Evolutionary conservation across 352 stramenopile species (phyloP).

Genomic region (Halophytophthora batemanensis): DNA sequence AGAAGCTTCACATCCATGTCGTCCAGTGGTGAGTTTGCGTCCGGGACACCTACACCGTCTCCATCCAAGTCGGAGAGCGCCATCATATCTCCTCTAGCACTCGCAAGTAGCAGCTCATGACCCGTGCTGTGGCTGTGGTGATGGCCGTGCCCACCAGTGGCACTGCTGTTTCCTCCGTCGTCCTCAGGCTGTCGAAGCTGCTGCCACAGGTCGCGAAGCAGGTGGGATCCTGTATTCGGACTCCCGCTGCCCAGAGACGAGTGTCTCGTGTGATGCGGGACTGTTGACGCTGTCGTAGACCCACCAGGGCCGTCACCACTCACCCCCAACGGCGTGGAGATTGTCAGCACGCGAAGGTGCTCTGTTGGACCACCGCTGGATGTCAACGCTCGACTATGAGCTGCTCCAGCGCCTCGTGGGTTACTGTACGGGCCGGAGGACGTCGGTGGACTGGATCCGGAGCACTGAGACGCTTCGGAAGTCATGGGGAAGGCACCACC

Average conservation of each 20-base stretch:
- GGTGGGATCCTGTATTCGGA: conserved; percentile 43
- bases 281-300: no score
- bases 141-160: conserved; percentile 13
- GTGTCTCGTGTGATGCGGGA: conserved; percentile 26
- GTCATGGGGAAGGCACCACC: conserved; percentile 6
- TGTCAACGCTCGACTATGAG: conserved; percentile 19
- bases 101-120: conserved; percentile 23
- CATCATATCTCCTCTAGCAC: conserved; percentile 24
- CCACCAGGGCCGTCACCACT: conserved; percentile 12
- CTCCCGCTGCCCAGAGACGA: conserved; percentile 30
- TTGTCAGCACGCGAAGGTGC: conserved; percentile 27
- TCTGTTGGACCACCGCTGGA: conserved; percentile 10
- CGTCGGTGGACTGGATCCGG: conserved; percentile 25
- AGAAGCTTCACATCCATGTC: conserved; percentile 66
- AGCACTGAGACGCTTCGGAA: conserved; percentile 17
- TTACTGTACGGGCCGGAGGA: conserved; percentile 12
- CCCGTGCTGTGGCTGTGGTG: conserved; percentile 24
- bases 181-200: conserved; percentile 71
- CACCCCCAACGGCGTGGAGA: conserved; percentile 20
- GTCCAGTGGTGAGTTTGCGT: conserved; percentile 35
- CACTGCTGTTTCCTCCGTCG: conserved; percentile 26
- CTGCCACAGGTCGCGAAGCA: conserved; percentile 79
- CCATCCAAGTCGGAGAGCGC: conserved; percentile 43
- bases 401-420: no score
- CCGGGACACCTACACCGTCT: conserved; percentile 4